Base-by-base conservation (phyloP, 768 basidiomycete genomes). In the Suillus spraguei region DNA sequence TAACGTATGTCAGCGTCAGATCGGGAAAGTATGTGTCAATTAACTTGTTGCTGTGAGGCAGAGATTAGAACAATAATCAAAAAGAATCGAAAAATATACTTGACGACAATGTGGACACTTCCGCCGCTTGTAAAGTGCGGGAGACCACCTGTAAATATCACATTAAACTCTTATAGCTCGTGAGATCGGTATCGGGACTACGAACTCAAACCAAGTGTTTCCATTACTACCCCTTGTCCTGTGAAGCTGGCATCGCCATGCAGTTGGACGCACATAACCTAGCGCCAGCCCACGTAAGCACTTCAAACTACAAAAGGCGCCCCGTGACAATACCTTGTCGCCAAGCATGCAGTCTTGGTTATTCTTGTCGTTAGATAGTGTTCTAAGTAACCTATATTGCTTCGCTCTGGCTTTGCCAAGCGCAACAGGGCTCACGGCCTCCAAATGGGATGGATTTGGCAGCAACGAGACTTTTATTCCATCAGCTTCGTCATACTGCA, bases 41-140 rank as follows among this genome's bases (percentile, higher is more conserved):
- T 54, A 64, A 87, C 87, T 87, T 88, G 73, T 89, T 88, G 65
- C 87, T 88, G 66, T 28, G 64, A 11, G 50, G 50, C n/a, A 49
- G 28, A 53, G 10, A 49, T 55, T 49, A 41, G 16, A 42, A 60
- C 41, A 65, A n/a, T 39, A 10, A 2, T 24, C 24, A 28, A 11
- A 17, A 17, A 61, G 35, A 64, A 39, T 68, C 1, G 65, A 60
- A 0, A 41, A 33, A 81, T 90, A 70, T 73, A 94, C 92, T 96
- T 94, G 28, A 96, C 94, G 11, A 97, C 94, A 55, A 97, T 76
- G 76, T 96, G 94, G 3, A 96, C 85, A 54, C 90, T 94, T 39
- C 95, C 95, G 1, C 95, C 95, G 65, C 89, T 92, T 0, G 92
- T 95, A 69, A 88, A 97, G 74, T 96, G 95, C 2, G 95, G 95